These are phyloP conservation scores for Rutidosis leptorrhynchoides DNA, from an alignment of 129 eudicot genomes.

Conservation along the genomic window DNA sequence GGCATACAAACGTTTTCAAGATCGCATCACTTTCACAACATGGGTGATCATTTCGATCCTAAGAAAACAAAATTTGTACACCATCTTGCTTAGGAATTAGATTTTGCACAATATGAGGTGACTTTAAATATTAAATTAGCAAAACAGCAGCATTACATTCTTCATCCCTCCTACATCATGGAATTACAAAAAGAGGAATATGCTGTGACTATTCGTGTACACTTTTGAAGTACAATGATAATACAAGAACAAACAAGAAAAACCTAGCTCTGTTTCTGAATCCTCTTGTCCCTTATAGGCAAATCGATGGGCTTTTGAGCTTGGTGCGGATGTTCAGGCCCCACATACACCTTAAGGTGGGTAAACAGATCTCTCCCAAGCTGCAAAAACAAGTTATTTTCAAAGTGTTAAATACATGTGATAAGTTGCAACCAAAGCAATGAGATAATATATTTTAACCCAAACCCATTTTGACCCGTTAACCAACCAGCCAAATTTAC, in stretches of 20 bases:
- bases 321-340: constrained; percentile 85
- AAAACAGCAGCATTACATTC: constrained; percentile 19
- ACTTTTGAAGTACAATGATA: constrained; percentile 6
- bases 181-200: constrained; percentile 24
- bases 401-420: too few relatives aligned
- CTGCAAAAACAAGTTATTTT: constrained; percentile 48
- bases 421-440: too few relatives aligned
- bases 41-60: constrained; percentile 78
- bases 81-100: constrained; percentile 41
- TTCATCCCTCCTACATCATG: constrained; percentile 21
- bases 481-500: not conserved
- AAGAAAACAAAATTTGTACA: constrained; percentile 52
- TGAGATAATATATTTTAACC: not conserved
- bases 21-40: constrained; percentile 70
- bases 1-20: constrained; percentile 67
- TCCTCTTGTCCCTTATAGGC: constrained; percentile 89
- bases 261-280: constrained; percentile 48
- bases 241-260: constrained; percentile 6
- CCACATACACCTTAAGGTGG: constrained; percentile 91
- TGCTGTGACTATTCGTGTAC: constrained; percentile 15
- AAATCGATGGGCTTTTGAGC: constrained; percentile 79
- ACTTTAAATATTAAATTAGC: constrained; percentile 4
- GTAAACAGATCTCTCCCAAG: constrained; percentile 82
- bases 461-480: not conserved
- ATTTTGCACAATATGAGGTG: not conserved